Base-by-base conservation (phyloP, 108 stramenopile genomes). In the Cyclotella sp. region DNA sequence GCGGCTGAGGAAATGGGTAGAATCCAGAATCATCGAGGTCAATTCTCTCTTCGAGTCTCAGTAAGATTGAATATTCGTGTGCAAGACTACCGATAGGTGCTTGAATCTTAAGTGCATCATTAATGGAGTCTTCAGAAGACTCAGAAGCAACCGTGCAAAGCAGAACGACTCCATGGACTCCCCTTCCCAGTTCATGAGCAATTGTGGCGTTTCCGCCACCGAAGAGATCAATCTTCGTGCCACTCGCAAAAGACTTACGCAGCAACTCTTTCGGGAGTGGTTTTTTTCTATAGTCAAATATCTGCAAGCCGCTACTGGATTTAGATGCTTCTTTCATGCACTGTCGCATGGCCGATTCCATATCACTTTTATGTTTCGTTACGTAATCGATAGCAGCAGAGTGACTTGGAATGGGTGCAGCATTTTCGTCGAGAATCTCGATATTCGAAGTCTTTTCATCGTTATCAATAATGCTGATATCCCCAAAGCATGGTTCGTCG, bases 101-200 rank as follows among this genome's bases (percentile, higher is more conserved):
- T 73, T 95, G 93, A n/a, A 86, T 85, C 68, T 95, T 95, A 41
- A 95, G 34, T 22, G 93, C 93, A 59, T 89, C 75, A 24, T 61
- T 62, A 29, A 68, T 27, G 27, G 41, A 63, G 49, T 13, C 28
- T 43, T 78, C 79, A 68, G 78, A 64, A 19, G 18, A 63, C 19
- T 46, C 27, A 19, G 47, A 27, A 14, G 61, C 60, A 58, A 70
- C 57, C 44, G 60, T 63, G 29, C 82, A 71, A 1, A 95, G 81
- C 15, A 86, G 59, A 18, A 95, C 91, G 54, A 88, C 82, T 27
- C 93, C 93, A 81, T 83, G 87, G 3, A 87, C 79, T 60, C 93
- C 93, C 49, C 87, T 60, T 11, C 93, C 93, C n/a, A 95, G 79
- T 62, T 92, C 89, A 55, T 82, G 65, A n/a, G 67, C 65, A 27